Evolutionary conservation across 306 rosid species (phyloP), one percentile per base, ranked within the genome.

Genomic region (Medicago lupulina): DNA sequence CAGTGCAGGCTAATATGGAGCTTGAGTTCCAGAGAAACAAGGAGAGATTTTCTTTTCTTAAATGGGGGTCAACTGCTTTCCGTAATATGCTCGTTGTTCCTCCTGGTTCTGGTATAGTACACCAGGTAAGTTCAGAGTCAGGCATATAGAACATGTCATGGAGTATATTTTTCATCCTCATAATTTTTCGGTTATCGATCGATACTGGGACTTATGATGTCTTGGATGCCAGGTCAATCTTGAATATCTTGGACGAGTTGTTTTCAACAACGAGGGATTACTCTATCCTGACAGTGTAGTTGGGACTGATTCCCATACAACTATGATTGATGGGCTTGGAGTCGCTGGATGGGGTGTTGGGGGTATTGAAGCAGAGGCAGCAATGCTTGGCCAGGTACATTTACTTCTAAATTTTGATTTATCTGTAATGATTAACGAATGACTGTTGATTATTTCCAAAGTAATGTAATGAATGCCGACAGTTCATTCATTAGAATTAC

Each of bases 331-430:
- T 77, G 99, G 99, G 70, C 88, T 96, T 81, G 99, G 99, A 55
- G 99, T 96, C 79, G 98, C 99, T 76, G 99, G 99, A 46, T 96
- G 99, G 99, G 99, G 99, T 78, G 99, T 96, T 80, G 98, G 99
- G 60, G 99, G 99, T 80, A 96, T 96, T 67, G 99, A 96, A 90
- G 99, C 99, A 39, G 99, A 96, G 86, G 94, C 99, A 70, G 85
- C 99, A 74, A 95, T 95, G 99, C 99, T 95, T 89, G 99, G 99
- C 63, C 99, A 95, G 97, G 99, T 95, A 73, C 36, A 69, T 84
- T 38, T 71, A 60, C 61, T 64, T 74, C 68, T 55, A 70, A 40
- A 62, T 58, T 44, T 62, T 51, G 68, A 18, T 23, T 73, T 62
- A 70, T 36, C 50, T 70, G 16, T 58, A 47, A 67, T 49, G 28